Base-by-base conservation (phyloP, 2,329 filamentous ascomycete species). In the Colletotrichum paranaense region DNA sequence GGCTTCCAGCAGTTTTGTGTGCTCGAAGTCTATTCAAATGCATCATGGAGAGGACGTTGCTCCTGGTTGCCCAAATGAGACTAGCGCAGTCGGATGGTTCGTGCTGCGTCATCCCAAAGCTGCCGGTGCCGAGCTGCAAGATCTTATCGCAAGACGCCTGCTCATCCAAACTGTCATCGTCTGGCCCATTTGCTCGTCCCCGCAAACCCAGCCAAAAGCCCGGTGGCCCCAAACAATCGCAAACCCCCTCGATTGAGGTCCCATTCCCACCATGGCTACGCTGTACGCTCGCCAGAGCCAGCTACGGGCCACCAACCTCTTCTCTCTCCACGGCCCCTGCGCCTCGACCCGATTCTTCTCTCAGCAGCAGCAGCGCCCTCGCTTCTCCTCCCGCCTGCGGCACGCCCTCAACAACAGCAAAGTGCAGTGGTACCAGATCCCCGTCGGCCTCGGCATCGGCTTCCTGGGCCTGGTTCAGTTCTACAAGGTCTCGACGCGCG, bases 401-500 rank as follows among this genome's bases (percentile, higher is more conserved):
- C 84, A 84, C 72, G 87, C 87, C 55, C 80, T 88, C 65, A 85
- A 83, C 75, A 87, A 86, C 76, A 86, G 85, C 75, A 90, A 87
- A 82, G 88, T 97, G 74, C 91, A 94, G 85, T 98, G 95, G 95
- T 94, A 95, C 82, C 94, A 94, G 59, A 97, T 98, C 77, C 95
- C 95, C 26, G 90, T 98, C 68, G 94, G 93, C 30, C 87, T 98
- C 26, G 95, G 95, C 73, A 92, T 98, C 78, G 94, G 90, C 70
- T 95, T 97, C 79, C 87, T 98, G 9, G 95, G 95, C 28, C 86
- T 94, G 64, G 88, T 95, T 63, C 95, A 98, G 78, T 92, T 97
- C 81, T 97, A 96, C 82, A 94, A 94, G 80, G 90, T 94, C 68
- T 91, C 86, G 16, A 80, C 82, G 28, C 81, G 88, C n/a, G 87